Base-by-base conservation (phyloP, 495 filamentous ascomycete species). In the Talaromyces proteolyticus region DNA sequence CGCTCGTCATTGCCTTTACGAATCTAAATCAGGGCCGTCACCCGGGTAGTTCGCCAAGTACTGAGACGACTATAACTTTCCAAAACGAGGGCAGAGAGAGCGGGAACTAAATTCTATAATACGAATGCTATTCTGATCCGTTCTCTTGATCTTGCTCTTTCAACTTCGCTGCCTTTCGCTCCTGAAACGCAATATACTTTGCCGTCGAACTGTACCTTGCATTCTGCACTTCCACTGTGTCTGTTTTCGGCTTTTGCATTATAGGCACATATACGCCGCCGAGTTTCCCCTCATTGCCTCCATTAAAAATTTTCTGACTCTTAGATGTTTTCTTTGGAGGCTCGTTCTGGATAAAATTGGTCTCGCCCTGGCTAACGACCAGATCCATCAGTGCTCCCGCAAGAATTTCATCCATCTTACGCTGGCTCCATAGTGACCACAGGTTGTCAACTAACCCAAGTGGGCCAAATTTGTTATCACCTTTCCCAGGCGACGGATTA, bases 351-450 rank as follows among this genome's bases (percentile, higher is more conserved):
- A 54, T 26, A 53, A 55, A 38, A 36, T 38, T 60, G 40, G 64
- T 59, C 54, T 68, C 59, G 3, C 79, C 76, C 57, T 83, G 80
- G 8, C 55, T 63, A 19, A 80, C 70, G 8, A 85, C 72, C 37
- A 83, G 49, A 53, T 85, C 77, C 38, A 96, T 61, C 53, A 97
- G 66, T 21, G 72, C 75, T 44, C 77, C 78, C 0, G 86, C 80
- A 41, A 96, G 66, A 24, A 94, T 68, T 73, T 96, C 92, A 56
- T 95, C 91, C 42, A 98, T 87, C 75, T 94, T 95, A 40, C 77
- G 73, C 59, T 81, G 75, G 53, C 88, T 79, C 92, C 92, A 98
- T 20, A 76, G 66, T 50, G 72, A 69, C 94, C 94, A 98, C 47
- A 93, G 42, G 18, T 80, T 70, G 44, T 88, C 85, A 34, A 89